A percentile compares a stretch with the other conserved stretches of the same genome.
Evolutionary conservation across 192 early-diverging fungal genomes (phyloP).

Genomic region (Coemansia sp.): DNA sequence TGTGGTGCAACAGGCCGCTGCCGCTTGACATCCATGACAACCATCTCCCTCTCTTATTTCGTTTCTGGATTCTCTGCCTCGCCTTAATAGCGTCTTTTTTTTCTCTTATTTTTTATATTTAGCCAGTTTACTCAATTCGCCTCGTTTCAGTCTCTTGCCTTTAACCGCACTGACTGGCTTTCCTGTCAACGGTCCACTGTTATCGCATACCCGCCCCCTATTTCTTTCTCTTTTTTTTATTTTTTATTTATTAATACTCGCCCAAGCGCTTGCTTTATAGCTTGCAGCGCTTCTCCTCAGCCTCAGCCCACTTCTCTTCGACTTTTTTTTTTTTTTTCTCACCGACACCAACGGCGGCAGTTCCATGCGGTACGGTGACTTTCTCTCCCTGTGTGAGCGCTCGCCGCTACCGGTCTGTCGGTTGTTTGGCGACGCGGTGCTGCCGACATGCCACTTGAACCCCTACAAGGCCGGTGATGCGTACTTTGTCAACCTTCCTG

Average conservation of each 20-base stretch:
- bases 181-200: neutral
- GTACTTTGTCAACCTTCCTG: constrained; percentile 46
- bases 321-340: neutral
- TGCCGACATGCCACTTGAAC: constrained; percentile 40
- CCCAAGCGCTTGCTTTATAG: neutral
- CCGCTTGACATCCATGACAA: neutral
- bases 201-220: neutral
- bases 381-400: constrained; percentile 52
- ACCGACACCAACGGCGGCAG: constrained; percentile 8
- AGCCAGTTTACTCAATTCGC: constrained; percentile 6
- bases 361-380: constrained; percentile 57
- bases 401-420: constrained; percentile 52
- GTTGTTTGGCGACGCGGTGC: constrained; percentile 39
- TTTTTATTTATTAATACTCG: constrained; percentile 9
- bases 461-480: constrained; percentile 20
- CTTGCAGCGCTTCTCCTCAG: neutral
- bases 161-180: constrained; percentile 2
- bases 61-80: neutral
- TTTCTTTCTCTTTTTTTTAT: neutral
- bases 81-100: constrained; percentile 26
- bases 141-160: neutral
- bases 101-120: constrained; percentile 10
- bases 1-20: constrained; percentile 8
- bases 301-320: neutral
- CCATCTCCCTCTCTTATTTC: neutral